phyloP scores from a whole-genome alignment of 73 alveolate genomes.

The Paramecium octaurelia region DNA sequence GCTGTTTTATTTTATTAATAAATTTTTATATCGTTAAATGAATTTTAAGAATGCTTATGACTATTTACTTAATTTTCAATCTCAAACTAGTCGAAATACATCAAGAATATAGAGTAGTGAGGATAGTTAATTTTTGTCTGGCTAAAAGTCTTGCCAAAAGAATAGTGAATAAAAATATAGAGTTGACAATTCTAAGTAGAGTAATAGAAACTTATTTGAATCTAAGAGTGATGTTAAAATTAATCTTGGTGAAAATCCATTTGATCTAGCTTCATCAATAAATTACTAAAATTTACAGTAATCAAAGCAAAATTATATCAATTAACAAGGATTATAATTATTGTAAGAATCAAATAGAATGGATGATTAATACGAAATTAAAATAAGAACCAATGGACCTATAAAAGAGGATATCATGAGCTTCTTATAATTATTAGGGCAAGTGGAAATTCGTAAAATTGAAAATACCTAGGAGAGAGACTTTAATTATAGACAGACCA shows the following conservation, averaged over 20 bases:
- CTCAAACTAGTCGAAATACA: background rate
- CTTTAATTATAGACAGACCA: background rate
- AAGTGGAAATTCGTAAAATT: background rate
- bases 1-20: background rate
- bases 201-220: background rate
- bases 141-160: background rate
- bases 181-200: background rate
- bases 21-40: background rate
- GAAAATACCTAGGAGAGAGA: background rate
- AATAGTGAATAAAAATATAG: background rate
- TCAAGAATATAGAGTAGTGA: background rate
- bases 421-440: background rate
- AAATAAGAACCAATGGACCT: background rate
- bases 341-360: background rate
- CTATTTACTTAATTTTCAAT: background rate
- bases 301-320: background rate
- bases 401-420: background rate
- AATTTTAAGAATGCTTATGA: slow-evolving; percentile 10
- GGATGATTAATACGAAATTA: background rate
- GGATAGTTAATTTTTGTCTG: background rate
- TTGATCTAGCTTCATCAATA: background rate
- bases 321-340: background rate
- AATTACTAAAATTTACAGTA: background rate
- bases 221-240: background rate
- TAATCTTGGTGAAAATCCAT: background rate